These are phyloP conservation scores for Zoysia japonica DNA, from an alignment of 176 grass and related monocot genomes.

Conservation along the genomic window DNA sequence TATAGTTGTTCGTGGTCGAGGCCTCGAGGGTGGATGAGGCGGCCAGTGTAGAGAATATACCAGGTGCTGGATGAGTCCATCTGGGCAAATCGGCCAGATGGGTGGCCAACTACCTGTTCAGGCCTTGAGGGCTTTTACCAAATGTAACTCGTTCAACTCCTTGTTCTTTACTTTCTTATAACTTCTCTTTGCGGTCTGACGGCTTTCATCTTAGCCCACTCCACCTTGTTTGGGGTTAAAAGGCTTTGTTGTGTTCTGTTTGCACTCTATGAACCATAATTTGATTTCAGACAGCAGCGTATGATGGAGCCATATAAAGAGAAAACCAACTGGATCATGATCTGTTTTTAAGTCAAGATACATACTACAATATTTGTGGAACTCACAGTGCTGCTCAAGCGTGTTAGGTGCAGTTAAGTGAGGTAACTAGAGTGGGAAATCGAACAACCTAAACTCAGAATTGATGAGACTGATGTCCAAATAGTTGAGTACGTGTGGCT, in stretches of 20 bases:
- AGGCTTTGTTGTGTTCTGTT: too few species aligned
- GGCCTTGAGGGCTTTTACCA: conserved; percentile 2
- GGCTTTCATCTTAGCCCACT: too few species aligned
- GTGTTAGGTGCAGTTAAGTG: not conserved
- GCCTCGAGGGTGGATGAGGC: too few species aligned
- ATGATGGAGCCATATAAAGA: not conserved
- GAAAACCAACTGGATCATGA: not conserved
- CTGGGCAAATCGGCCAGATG: too few species aligned
- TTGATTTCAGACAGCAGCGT: not conserved
- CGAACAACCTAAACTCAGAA: conserved; percentile 2
- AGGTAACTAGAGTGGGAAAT: not conserved
- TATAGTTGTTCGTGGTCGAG: not conserved
- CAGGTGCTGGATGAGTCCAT: too few species aligned
- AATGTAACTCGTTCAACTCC: not conserved
- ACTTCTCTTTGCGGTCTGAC: too few species aligned
- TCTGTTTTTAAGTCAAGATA: conserved; percentile 15
- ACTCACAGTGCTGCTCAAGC: not conserved
- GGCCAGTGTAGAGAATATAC: too few species aligned
- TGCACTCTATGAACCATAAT: not conserved
- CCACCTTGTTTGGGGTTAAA: too few species aligned
- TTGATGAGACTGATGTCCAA: too few species aligned
- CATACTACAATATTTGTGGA: not conserved
- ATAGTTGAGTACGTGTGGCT: not conserved
- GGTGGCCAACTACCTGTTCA: not conserved
- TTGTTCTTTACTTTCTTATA: too few species aligned